phyloP scores from a whole-genome alignment of 345 rosid genomes.

The Camelina neglecta region DNA sequence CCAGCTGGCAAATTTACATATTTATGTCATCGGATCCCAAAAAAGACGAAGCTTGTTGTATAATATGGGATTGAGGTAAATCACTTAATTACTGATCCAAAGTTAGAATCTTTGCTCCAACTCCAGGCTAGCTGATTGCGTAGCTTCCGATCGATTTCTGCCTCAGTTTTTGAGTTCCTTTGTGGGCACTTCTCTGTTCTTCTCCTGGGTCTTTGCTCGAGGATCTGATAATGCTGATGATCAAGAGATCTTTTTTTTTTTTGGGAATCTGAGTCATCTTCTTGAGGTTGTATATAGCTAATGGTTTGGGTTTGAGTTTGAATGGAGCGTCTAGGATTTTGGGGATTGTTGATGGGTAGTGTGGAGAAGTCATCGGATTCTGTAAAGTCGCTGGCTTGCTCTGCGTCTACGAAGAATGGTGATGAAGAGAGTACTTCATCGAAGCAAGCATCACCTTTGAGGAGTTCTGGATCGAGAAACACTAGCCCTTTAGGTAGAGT shows the following conservation, averaged over 20 bases:
- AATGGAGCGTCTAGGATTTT: slow-evolving; percentile 46
- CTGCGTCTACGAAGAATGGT: slow-evolving; percentile 41
- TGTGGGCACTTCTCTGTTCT: slow-evolving; percentile 18
- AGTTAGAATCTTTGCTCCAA: slow-evolving; percentile 39
- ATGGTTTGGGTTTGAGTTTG: slow-evolving; percentile 27
- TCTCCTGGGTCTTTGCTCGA: slow-evolving; percentile 8
- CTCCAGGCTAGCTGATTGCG: slow-evolving; percentile 38
- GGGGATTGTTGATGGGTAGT: slow-evolving; percentile 58
- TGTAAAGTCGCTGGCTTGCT: slow-evolving; percentile 44
- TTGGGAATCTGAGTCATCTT: slow-evolving; percentile 9
- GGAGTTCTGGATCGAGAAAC: slow-evolving; percentile 72
- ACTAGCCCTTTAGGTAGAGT: slow-evolving; percentile 75
- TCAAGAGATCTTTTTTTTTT: background rate
- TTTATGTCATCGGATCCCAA: slow-evolving; percentile 25
- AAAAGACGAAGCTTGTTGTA: slow-evolving; percentile 35
- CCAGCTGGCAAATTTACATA: slow-evolving; percentile 24
- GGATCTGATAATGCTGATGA: slow-evolving; percentile 31
- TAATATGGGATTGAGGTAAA: slow-evolving; percentile 26
- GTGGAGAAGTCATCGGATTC: slow-evolving; percentile 59
- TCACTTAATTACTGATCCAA: slow-evolving; percentile 16
- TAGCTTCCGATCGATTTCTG: slow-evolving; percentile 34
- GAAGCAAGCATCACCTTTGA: slow-evolving; percentile 64
- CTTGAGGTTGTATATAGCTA: slow-evolving; percentile 5
- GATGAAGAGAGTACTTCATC: slow-evolving; percentile 56
- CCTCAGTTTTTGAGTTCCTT: slow-evolving; percentile 29